Evolutionary conservation across 2,329 filamentous ascomycete genomes (phyloP).

Genomic region (Corinectria fuckeliana): DNA sequence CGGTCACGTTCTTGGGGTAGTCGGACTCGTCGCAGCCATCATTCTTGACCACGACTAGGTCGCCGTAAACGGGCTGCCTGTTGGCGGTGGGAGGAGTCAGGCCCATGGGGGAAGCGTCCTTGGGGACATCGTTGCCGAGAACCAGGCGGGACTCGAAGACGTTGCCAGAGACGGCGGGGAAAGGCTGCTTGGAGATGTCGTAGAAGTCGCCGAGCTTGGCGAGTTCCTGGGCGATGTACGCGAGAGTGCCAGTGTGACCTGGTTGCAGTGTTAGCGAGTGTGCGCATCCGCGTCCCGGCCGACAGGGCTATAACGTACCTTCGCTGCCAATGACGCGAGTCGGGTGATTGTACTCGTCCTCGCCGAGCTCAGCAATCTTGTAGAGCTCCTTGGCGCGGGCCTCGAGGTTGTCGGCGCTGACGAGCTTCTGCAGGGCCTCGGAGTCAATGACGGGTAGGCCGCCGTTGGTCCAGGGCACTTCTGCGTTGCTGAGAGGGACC

Average conservation of each 20-base stretch:
- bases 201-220: constrained; percentile 66
- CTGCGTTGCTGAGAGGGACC: constrained; percentile 14
- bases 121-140: constrained; percentile 58
- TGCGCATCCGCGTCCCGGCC: background rate
- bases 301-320: constrained; percentile 49
- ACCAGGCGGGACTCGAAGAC: constrained; percentile 65
- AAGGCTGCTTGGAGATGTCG: constrained; percentile 66
- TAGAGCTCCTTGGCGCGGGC: constrained; percentile 67
- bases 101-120: constrained; percentile 63
- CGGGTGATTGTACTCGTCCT: constrained; percentile 69
- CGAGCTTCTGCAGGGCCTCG: constrained; percentile 61
- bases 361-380: constrained; percentile 64
- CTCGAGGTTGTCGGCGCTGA: constrained; percentile 63
- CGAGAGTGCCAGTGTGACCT: constrained; percentile 70
- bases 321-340: constrained; percentile 74
- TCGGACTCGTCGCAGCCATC: constrained; percentile 69
- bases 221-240: constrained; percentile 66
- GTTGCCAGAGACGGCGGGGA: constrained; percentile 66
- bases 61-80: constrained; percentile 63
- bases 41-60: constrained; percentile 66
- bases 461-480: constrained; percentile 26
- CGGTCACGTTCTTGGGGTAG: constrained; percentile 64
- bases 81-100: constrained; percentile 70
- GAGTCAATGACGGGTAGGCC: constrained; percentile 57
- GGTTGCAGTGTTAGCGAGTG: constrained; percentile 15